phyloP scores from a whole-genome alignment of 108 stramenopile species.

The Nitzschia sp. region DNA sequence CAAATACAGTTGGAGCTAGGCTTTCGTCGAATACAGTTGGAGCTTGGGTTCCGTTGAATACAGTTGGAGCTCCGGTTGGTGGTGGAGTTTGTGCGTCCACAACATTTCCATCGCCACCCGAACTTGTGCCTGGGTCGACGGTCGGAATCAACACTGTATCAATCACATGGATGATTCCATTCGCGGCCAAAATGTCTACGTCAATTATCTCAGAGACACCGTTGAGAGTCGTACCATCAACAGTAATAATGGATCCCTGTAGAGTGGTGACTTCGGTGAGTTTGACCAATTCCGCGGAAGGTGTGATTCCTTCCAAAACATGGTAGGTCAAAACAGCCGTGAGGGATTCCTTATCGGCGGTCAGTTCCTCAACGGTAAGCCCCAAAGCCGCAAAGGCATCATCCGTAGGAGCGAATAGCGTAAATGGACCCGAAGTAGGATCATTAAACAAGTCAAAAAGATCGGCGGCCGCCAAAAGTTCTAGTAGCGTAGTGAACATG shows the following conservation, averaged over 20 bases:
- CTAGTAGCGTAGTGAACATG: conserved; percentile 39
- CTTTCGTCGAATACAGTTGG: too few relatives aligned
- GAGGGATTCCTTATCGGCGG: background rate
- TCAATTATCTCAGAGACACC: conserved; percentile 7
- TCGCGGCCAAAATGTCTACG: conserved; percentile 29
- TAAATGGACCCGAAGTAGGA: background rate
- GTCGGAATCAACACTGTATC: conserved; percentile 35
- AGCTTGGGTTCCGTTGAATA: too few relatives aligned
- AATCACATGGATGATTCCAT: conserved; percentile 46
- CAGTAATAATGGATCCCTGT: background rate
- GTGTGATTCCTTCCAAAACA: background rate
- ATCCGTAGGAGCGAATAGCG: conserved; percentile 28
- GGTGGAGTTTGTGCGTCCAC: too few relatives aligned
- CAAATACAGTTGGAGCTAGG: too few relatives aligned
- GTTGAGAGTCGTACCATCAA: background rate
- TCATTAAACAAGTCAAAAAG: conserved; percentile 27
- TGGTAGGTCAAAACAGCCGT: background rate
- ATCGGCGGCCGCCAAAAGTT: conserved; percentile 30
- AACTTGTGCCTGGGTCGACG: background rate
- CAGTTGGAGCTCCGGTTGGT: too few relatives aligned
- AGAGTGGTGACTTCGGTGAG: background rate
- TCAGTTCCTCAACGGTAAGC: background rate
- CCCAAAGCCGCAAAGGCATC: conserved; percentile 6
- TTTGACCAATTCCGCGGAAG: background rate
- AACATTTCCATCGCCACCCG: background rate